Base-by-base conservation (phyloP, 441 rosid genomes). In the Corymbia calophylla region DNA sequence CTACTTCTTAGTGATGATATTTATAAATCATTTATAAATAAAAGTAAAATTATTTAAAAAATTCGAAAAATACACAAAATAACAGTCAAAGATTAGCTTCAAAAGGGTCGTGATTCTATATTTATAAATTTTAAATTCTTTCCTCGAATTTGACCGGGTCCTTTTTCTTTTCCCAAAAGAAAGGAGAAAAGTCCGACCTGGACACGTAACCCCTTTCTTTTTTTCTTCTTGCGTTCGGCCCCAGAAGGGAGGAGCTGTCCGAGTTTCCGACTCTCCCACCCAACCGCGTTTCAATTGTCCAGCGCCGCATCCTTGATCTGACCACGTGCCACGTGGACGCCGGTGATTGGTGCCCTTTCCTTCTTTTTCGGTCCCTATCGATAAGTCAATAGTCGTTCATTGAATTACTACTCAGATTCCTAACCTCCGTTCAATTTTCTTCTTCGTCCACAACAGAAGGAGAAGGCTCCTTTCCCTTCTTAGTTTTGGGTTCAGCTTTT, bases 191-290 rank as follows among this genome's bases (percentile, higher is more conserved):
- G 73, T 31, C 73, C 73, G 21, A 31, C 73, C 2, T 0, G 39
- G 17, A 31, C 73, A 4, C 73, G 39, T 66, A 15, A 19, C 12
- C 73, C 73, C 73, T 64, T 64, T 64, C 9, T 29, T n/a, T n/a
- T 9, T 17, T 13, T 62, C 19, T 62, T 29, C 18, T 62, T 62
- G 70, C 9, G 70, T 0, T 64, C 7, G 32, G 70, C 70, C 14
- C 70, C 44, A 8, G 44, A 66, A 4, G 44, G 1, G 77, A 66
- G 47, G 47, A 0, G 47, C 80, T 19, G 47, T 32, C 47, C 27
- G 47, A 44, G 51, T 23, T 44, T 73, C 82, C 49, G 29, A 77
- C 82, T 0, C 3, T 0, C 0, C 51, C 49, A 11, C 17, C 84
- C 9, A 73, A 23, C 53, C 77, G 21, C 9, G 53, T 15, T 6